A percentile compares a stretch with the other conserved stretches of the same genome.
phyloP scores from a whole-genome alignment of 2,329 filamentous ascomycete genomes.

The Talaromyces sp. region DNA sequence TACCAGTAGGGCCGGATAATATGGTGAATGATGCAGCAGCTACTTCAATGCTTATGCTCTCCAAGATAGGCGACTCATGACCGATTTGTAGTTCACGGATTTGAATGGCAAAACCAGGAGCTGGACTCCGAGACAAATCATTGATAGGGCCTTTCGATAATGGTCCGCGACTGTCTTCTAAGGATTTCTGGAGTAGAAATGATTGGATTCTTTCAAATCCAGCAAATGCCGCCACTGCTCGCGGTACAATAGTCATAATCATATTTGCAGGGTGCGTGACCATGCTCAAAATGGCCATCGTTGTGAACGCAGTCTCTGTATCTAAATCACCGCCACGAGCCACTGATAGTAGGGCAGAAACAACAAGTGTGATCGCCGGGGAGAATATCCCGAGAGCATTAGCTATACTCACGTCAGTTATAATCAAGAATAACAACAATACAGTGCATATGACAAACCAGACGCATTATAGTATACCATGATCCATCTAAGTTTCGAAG shows the following conservation, averaged over 20 bases:
- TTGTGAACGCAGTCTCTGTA: constrained; percentile 23
- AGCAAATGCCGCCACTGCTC: constrained; percentile 32
- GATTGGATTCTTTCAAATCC: constrained; percentile 38
- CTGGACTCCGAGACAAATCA: not conserved
- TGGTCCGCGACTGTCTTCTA: not conserved
- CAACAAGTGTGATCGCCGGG: constrained; percentile 20
- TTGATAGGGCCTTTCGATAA: not conserved
- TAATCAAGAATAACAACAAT: not conserved
- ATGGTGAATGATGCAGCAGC: constrained; percentile 42
- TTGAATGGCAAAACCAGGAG: not conserved
- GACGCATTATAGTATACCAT: constrained; percentile 37
- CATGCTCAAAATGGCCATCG: constrained; percentile 20
- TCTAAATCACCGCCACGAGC: constrained; percentile 17
- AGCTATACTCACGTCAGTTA: not conserved
- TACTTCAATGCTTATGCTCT: constrained; percentile 36
- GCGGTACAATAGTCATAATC: constrained; percentile 23
- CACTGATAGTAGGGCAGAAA: constrained; percentile 27
- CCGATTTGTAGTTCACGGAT: not conserved
- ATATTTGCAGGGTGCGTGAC: constrained; percentile 19
- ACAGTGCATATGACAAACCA: constrained; percentile 17
- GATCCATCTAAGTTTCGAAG: constrained; percentile 35
- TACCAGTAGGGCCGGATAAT: constrained; percentile 48
- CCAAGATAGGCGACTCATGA: constrained; percentile 27
- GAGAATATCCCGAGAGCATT: constrained; percentile 6
- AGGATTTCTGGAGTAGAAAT: constrained; percentile 17